phyloP scores from a whole-genome alignment of 441 rosid genomes.

The Pelargonium myrrhifolium region DNA sequence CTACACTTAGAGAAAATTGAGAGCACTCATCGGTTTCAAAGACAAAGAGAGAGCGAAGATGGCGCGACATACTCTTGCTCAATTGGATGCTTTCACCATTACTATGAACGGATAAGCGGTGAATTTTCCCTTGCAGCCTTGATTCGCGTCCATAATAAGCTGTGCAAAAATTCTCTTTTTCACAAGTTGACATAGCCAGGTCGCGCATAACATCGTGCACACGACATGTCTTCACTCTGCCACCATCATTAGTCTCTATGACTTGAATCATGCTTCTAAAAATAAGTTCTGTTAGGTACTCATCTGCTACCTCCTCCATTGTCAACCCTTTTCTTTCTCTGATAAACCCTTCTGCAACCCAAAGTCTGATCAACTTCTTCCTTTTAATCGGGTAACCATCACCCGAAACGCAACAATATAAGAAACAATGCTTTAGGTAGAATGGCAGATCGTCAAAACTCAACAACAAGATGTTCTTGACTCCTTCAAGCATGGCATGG shows the following conservation, averaged over 20 bases:
- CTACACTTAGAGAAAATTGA: constrained; percentile 1
- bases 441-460: constrained; percentile 1
- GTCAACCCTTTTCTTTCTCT: not conserved
- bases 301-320: constrained; percentile 2
- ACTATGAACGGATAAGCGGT: not conserved
- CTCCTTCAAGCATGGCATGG: not conserved
- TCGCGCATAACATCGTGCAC: constrained; percentile 4
- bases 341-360: constrained; percentile 8
- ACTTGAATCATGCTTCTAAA: constrained; percentile 6
- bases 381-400: constrained; percentile 2
- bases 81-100: constrained; percentile 6
- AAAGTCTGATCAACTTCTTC: not conserved
- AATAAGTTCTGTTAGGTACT: constrained; percentile 1
- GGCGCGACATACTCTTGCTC: constrained; percentile 5
- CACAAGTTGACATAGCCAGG: constrained; percentile 2
- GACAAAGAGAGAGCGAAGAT: constrained; percentile 24
- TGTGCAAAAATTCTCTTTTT: not conserved
- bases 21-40: constrained; percentile 22
- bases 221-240: constrained; percentile 1
- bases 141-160: not conserved
- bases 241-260: constrained; percentile 3
- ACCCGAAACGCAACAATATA: not conserved
- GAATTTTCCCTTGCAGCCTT: not conserved
- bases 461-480: constrained; percentile 2
- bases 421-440: constrained; percentile 5